phyloP scores from a whole-genome alignment of 202 grass and related monocot genomes.

The Thinopyrum obtusiflorum region DNA sequence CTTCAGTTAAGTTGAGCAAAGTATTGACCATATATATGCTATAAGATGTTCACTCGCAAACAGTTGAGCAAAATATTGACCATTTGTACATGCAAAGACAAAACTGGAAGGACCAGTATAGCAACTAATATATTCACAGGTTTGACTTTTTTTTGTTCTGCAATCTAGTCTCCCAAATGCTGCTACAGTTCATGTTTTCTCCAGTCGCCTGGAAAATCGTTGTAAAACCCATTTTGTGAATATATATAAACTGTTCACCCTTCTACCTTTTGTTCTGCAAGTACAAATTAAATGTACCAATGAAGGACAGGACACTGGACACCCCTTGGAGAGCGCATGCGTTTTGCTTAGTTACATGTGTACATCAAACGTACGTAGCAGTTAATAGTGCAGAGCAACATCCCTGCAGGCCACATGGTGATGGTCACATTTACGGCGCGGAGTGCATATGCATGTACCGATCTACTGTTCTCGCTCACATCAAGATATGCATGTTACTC shows the following conservation, averaged over 20 bases:
- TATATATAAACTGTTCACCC: too few species aligned
- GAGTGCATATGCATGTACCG: conserved; percentile 10
- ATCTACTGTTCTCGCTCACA: conserved; percentile 8
- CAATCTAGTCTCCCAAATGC: background rate
- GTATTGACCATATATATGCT: background rate
- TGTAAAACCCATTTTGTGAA: too few species aligned
- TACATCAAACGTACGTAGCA: background rate
- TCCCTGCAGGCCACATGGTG: background rate
- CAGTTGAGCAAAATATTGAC: background rate
- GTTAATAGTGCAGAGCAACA: background rate
- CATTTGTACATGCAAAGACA: background rate
- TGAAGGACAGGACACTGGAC: too few species aligned
- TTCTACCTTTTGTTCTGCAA: background rate
- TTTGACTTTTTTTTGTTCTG: background rate
- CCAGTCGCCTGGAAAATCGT: too few species aligned
- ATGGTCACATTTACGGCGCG: background rate
- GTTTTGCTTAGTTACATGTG: background rate
- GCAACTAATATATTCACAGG: background rate
- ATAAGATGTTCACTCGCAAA: background rate
- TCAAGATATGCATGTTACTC: conserved; percentile 32
- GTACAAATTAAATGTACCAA: background rate
- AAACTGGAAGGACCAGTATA: background rate
- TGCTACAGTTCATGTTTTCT: too few species aligned
- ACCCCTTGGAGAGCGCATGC: background rate
- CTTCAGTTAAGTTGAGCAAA: background rate